Base-by-base conservation (phyloP, 495 filamentous ascomycete genomes). In the Lichenothelia convexa region DNA sequence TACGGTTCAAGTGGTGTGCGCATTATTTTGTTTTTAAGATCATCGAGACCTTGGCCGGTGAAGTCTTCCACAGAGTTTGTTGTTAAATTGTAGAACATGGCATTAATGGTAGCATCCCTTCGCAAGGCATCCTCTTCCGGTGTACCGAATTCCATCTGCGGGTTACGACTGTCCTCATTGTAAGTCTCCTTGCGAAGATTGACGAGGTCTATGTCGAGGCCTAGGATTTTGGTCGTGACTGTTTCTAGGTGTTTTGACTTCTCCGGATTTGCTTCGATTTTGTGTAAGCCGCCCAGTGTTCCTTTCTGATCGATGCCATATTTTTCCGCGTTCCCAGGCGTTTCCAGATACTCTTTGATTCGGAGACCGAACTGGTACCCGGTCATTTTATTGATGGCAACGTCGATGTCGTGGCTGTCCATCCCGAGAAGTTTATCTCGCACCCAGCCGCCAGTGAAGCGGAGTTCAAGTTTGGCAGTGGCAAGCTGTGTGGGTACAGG, bases 181-280 rank as follows among this genome's bases (percentile, higher is more conserved):
- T 97, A 97, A 11, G 75, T 80, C 59, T 97, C 89, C 51, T 84
- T 89, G 26, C 89, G 68, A 39, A 97, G 60, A 51, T 97, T 95
- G 27, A 97, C 89, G 45, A 97, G 68, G 45, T 97, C 89, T 17
- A 95, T 67, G 47, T 95, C 87, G 23, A 93, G 60, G 1, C 82
- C 86, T 42, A 93, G 75, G 21, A 97, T 69, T 43, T 63, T 78
- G 2, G 76, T 86, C 2, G 81, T 93, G 8, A 80, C 80, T 0
- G 91, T 95, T 57, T 91, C 89, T 18, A 99, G 66, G 55, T 99
- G 85, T 60, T 99, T 99, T 13, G 82, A 92, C 57, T 93, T 94
- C 46, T 95, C 89, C 1, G 89, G 91, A 49, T 99, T 95, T 32
- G 73, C 75, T 37, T 60, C 51, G 39, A 63, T 63, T 41, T 61